Base-by-base conservation (phyloP, 208 protist genomes). In the Porcisia deanei region DNA sequence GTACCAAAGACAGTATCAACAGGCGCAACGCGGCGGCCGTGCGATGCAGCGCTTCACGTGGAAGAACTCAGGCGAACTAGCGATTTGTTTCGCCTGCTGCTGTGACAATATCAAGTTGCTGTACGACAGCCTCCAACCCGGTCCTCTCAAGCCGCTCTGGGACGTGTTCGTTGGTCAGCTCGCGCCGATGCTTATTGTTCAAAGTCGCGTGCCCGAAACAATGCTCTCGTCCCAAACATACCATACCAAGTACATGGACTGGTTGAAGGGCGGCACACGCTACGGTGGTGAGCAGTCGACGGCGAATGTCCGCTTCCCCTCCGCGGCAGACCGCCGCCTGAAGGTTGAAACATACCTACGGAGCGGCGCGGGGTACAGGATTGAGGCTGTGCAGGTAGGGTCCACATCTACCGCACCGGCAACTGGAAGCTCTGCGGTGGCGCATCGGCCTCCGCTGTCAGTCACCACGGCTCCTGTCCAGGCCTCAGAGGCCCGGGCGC, bases 61-160 rank as follows among this genome's bases (percentile, higher is more conserved):
- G 93, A 81, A 85, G 49, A 97, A 97, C 79, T 93, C 86, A 37
- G 89, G 93, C 22, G 88, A 93, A 63, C 80, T 97, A n/a, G 93
- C 93, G 34, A 86, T 95, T 54, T 90, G 84, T 77, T 97, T 93
- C 73, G 91, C 93, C n/a, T 89, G 85, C 63, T 91, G 86, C 78
- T 97, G 93, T 57, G 93, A 97, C 73, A 94, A 88, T 83, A 55
- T 97, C 34, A 95, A 95, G 74, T 71, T 94, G 39, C 84, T 97
- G 14, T 93, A 90, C 77, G 86, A 95, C 76, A 75, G 75, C 18
- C 75, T 94, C 20, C 79, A 80, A 54, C 88, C 87, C 3, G 80
- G 80, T 1, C 86, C 86, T 2, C 61, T 86, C 22, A 94, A 90
- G 77, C 89, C 90, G 4, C 64, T 75, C 22, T 95, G 89, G 90